A percentile compares a stretch with the other conserved stretches of the same genome.
phyloP scores from a whole-genome alignment of 2,329 filamentous ascomycete genomes.

The Coleophoma eucalyptorum region DNA sequence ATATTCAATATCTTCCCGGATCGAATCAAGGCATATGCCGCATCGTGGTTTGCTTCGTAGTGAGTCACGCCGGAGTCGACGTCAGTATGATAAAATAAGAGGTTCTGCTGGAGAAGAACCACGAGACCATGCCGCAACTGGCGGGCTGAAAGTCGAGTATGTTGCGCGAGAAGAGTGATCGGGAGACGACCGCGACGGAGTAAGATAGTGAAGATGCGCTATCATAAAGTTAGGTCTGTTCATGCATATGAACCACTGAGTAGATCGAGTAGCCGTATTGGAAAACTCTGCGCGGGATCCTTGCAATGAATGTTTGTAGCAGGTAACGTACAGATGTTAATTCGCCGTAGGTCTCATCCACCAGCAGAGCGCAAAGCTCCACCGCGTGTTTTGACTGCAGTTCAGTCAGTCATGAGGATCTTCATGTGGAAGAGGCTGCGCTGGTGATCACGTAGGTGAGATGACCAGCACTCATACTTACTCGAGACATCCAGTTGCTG shows the following conservation, averaged over 20 bases:
- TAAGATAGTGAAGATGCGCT: slow-evolving; percentile 84
- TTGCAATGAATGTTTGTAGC: neutral
- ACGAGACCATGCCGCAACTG: slow-evolving; percentile 79
- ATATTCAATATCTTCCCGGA: slow-evolving; percentile 77
- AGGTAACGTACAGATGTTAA: slow-evolving; percentile 73
- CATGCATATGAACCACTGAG: slow-evolving; percentile 6
- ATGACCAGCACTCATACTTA: slow-evolving; percentile 32
- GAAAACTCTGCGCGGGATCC: neutral
- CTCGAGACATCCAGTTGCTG: slow-evolving; percentile 55
- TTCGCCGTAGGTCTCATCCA: slow-evolving; percentile 87
- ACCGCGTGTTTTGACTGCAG: slow-evolving; percentile 66
- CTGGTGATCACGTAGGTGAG: too few relatives aligned
- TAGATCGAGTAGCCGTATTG: slow-evolving; percentile 1
- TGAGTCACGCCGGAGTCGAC: slow-evolving; percentile 58
- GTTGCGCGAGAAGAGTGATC: slow-evolving; percentile 63
- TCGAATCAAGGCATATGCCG: slow-evolving; percentile 79
- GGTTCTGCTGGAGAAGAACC: slow-evolving; percentile 83
- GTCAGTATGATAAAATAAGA: slow-evolving; percentile 71
- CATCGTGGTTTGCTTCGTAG: slow-evolving; percentile 80
- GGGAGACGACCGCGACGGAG: slow-evolving; percentile 75
- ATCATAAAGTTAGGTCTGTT: slow-evolving; percentile 4
- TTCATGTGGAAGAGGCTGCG: neutral
- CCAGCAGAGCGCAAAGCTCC: slow-evolving; percentile 86
- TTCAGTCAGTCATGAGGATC: slow-evolving; percentile 10
- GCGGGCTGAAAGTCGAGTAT: slow-evolving; percentile 68